These are phyloP conservation scores for Bipolaris oryzae DNA, from an alignment of 2,329 filamentous ascomycete species.

Conservation along the genomic window DNA sequence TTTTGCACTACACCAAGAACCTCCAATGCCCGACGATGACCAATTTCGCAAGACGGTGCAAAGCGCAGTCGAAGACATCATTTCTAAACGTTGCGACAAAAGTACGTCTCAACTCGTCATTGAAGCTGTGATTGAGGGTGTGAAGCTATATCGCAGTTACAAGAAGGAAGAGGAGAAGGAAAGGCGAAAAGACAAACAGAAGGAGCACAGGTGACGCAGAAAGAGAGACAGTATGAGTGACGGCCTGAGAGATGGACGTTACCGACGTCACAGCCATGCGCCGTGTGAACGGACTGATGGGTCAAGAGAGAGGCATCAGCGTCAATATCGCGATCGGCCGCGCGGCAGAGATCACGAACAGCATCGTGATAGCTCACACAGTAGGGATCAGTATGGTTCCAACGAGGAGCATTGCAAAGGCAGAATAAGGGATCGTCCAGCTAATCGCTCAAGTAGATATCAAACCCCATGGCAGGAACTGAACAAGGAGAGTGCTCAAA, in stretches of 20 bases:
- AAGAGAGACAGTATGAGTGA: not conserved
- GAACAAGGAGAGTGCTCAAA: not conserved
- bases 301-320: not conserved
- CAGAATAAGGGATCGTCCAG: not conserved
- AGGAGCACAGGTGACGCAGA: not conserved
- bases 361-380: not conserved
- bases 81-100: conserved; percentile 14
- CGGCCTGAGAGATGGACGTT: not conserved
- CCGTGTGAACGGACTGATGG: not conserved
- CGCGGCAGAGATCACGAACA: not conserved
- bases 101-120: conserved; percentile 23
- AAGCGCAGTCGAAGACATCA: conserved; percentile 19
- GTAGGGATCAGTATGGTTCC: not conserved
- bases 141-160: conserved; percentile 24
- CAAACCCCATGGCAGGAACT: conserved; percentile 4
- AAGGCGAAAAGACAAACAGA: conserved; percentile 4
- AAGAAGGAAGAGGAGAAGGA: conserved; percentile 17
- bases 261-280: not conserved
- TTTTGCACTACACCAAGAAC: not conserved
- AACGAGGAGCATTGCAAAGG: not conserved
- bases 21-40: conserved; percentile 15
- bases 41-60: conserved; percentile 23
- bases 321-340: not conserved
- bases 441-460: not conserved
- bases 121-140: conserved; percentile 28